Conservation (phyloP, 2,329 filamentous ascomycete species). For the Talaromyces albobiverticillius region DNA sequence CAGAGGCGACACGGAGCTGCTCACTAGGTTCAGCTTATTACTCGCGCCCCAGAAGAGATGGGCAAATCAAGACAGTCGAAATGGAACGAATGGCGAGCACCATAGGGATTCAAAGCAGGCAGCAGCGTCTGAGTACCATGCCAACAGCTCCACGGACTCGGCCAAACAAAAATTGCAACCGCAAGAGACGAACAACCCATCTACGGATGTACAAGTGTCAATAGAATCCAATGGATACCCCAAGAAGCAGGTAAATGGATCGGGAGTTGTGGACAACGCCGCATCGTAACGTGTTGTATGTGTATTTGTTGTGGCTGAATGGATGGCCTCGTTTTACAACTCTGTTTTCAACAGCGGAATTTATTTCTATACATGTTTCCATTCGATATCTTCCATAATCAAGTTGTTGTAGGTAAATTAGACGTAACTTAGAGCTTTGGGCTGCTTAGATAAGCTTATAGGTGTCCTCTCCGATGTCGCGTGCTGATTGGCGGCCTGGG, state of each 20-base stretch:
- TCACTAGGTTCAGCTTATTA: slow-evolving; percentile 6
- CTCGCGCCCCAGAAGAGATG: neutral
- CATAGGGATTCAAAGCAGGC: neutral
- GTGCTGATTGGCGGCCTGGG: slow-evolving; percentile 10
- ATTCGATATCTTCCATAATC: no score
- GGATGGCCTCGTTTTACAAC: no score
- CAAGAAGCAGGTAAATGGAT: neutral
- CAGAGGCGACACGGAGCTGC: slow-evolving; percentile 4
- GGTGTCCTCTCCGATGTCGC: slow-evolving; percentile 10
- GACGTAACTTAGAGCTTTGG: neutral
- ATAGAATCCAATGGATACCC: neutral
- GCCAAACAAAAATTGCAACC: neutral
- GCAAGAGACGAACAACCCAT: neutral
- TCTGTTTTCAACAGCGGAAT: no score
- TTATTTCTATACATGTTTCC: no score
- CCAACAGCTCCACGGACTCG: neutral
- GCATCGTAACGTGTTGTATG: neutral
- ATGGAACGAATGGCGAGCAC: neutral
- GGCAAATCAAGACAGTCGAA: neutral
- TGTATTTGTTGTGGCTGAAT: neutral
- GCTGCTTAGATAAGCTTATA: slow-evolving; percentile 3
- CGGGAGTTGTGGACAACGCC: no score
- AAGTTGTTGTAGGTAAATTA: neutral
- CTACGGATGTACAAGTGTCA: neutral
- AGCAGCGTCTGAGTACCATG: neutral